Evolutionary conservation across 495 filamentous ascomycete genomes (phyloP).

Genomic region (Podospora conica): DNA sequence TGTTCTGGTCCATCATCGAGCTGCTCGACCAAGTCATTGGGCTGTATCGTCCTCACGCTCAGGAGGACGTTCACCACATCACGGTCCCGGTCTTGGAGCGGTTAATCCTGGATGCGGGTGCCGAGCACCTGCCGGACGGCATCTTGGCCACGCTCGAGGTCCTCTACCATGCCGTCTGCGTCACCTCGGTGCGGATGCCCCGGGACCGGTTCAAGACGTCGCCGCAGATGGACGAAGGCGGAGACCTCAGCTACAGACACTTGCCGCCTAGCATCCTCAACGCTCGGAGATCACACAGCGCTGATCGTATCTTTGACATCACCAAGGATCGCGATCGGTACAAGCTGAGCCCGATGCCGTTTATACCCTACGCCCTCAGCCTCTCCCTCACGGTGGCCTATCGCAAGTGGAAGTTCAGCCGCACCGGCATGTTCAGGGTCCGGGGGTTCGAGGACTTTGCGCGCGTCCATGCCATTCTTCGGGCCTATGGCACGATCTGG

Average conservation of each 20-base stretch:
- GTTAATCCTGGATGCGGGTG: slow-evolving; percentile 46
- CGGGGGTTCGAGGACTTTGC: slow-evolving; percentile 57
- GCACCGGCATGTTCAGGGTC: slow-evolving; percentile 54
- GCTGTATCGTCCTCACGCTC: slow-evolving; percentile 58
- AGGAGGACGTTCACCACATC: slow-evolving; percentile 28
- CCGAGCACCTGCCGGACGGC: slow-evolving; percentile 31
- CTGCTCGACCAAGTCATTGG: slow-evolving; percentile 60
- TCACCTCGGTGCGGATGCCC: slow-evolving; percentile 46
- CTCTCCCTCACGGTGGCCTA: slow-evolving; percentile 66
- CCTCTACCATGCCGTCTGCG: slow-evolving; percentile 64
- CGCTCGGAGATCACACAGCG: slow-evolving; percentile 55
- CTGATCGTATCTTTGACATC: slow-evolving; percentile 58
- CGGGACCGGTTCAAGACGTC: slow-evolving; percentile 23
- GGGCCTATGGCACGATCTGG: slow-evolving; percentile 51
- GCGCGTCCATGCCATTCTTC: slow-evolving; percentile 50
- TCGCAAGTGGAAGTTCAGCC: slow-evolving; percentile 62
- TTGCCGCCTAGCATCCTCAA: slow-evolving; percentile 51
- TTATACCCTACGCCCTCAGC: slow-evolving; percentile 62
- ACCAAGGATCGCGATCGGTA: slow-evolving; percentile 44
- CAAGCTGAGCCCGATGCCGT: slow-evolving; percentile 47
- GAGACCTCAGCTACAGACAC: slow-evolving; percentile 33
- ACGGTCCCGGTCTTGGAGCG: slow-evolving; percentile 64
- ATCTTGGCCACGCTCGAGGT: slow-evolving; percentile 56
- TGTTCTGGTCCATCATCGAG: slow-evolving; percentile 42
- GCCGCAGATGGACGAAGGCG: slow-evolving; percentile 18